A percentile compares a stretch with the other conserved stretches of the same genome.
These are phyloP conservation scores for Tylopilus plumbeoviolaceoides DNA, from an alignment of 768 basidiomycete species.

Conservation along the genomic window DNA sequence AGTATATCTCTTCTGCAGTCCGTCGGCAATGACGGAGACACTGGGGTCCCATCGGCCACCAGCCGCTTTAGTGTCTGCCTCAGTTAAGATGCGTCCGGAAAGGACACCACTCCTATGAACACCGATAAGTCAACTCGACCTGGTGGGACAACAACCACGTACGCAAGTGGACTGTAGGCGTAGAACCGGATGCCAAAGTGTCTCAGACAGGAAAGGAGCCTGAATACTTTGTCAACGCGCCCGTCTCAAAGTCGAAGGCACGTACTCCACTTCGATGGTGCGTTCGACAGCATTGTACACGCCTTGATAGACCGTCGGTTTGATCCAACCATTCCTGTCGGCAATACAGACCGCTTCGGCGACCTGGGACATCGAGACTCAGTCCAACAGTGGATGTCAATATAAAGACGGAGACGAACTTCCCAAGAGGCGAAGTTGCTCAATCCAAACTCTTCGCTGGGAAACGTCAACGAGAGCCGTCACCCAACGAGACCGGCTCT, in stretches of 20 bases:
- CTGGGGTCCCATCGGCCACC: conserved; percentile 13
- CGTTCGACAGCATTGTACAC: conserved; percentile 45
- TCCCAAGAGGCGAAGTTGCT: conserved; percentile 32
- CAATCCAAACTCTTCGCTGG: conserved; percentile 13
- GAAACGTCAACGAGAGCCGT: background rate
- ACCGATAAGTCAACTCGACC: background rate
- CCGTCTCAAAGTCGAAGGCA: background rate
- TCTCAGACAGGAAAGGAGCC: conserved; percentile 40
- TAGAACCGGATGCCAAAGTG: conserved; percentile 40
- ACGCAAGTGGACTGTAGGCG: conserved; percentile 25
- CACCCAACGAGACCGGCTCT: background rate
- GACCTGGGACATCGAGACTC: conserved; percentile 23
- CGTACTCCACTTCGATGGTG: conserved; percentile 11
- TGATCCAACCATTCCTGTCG: conserved; percentile 42
- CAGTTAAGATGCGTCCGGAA: conserved; percentile 7
- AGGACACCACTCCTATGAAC: conserved; percentile 11
- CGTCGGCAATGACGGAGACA: background rate
- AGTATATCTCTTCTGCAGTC: background rate
- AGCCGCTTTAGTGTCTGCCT: conserved; percentile 1
- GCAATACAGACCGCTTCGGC: conserved; percentile 44
- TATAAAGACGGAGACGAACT: background rate
- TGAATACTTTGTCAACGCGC: background rate
- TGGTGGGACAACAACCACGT: background rate
- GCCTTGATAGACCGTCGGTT: conserved; percentile 49
- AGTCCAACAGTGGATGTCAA: background rate